Evolutionary conservation across 192 early-diverging fungal genomes (phyloP).

Genomic region (Lunasporangiospora selenospora): DNA sequence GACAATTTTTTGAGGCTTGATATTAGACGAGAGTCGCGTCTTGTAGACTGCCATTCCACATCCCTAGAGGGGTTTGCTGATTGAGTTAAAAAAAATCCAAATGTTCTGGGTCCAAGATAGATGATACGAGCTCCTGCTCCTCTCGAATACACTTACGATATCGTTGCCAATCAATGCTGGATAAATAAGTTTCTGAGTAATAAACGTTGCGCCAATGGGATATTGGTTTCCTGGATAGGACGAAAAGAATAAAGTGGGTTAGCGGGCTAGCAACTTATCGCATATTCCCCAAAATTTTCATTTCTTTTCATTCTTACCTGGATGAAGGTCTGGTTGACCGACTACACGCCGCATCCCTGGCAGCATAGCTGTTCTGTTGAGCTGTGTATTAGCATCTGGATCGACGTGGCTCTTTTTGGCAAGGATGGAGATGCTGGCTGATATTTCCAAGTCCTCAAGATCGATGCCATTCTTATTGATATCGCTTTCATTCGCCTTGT

Average conservation of each 20-base stretch:
- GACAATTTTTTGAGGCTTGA: slow-evolving; percentile 50
- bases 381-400: slow-evolving; percentile 50
- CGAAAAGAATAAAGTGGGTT: not conserved
- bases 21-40: slow-evolving; percentile 36
- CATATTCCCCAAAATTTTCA: not conserved
- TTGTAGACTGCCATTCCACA: slow-evolving; percentile 65
- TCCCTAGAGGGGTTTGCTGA: slow-evolving; percentile 26
- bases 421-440: slow-evolving; percentile 48
- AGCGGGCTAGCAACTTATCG: not conserved
- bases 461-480: too few species aligned
- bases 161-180: slow-evolving; percentile 66
- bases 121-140: too few species aligned
- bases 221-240: slow-evolving; percentile 34
- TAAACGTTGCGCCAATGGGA: slow-evolving; percentile 59
- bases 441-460: slow-evolving; percentile 6
- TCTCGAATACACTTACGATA: slow-evolving; percentile 25
- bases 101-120: too few species aligned
- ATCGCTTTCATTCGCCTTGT: not conserved
- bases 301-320: slow-evolving; percentile 39
- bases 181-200: slow-evolving; percentile 52
- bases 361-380: slow-evolving; percentile 52
- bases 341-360: slow-evolving; percentile 53
- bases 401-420: slow-evolving; percentile 53
- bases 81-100: too few species aligned
- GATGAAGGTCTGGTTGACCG: slow-evolving; percentile 65